phyloP scores from a whole-genome alignment of 73 alveolate genomes.

The Paramecium caudatum region DNA sequence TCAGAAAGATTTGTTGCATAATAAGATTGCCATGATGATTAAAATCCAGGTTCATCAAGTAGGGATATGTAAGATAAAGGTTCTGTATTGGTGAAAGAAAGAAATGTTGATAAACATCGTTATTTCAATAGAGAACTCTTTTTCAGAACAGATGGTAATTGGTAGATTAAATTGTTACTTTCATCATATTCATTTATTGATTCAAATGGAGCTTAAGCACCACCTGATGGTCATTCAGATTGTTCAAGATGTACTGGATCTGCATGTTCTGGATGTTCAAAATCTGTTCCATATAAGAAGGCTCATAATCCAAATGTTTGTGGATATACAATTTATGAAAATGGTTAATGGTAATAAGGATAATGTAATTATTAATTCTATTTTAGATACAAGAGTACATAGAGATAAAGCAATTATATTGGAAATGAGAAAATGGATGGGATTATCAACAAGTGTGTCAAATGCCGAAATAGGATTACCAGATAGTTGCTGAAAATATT shows the following conservation, averaged over 20 bases:
- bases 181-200: slow-evolving; percentile 91
- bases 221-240: slow-evolving; percentile 96
- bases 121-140: slow-evolving; percentile 89
- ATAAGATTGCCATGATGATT: slow-evolving; percentile 97
- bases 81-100: slow-evolving; percentile 86
- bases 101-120: slow-evolving; percentile 90
- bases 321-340: slow-evolving; percentile 89
- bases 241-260: slow-evolving; percentile 87
- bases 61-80: slow-evolving; percentile 97
- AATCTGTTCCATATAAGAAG: slow-evolving; percentile 89
- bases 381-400: slow-evolving; percentile 93
- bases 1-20: slow-evolving; percentile 90
- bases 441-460: slow-evolving; percentile 79
- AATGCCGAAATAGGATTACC: slow-evolving; percentile 84
- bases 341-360: slow-evolving; percentile 93
- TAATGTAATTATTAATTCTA: slow-evolving; percentile 60
- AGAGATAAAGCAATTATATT: slow-evolving; percentile 90
- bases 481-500: slow-evolving; percentile 73
- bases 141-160: slow-evolving; percentile 92
- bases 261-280: slow-evolving; percentile 86
- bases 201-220: slow-evolving; percentile 91
- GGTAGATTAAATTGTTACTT: slow-evolving; percentile 91
- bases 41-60: slow-evolving; percentile 95
- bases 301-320: slow-evolving; percentile 92
- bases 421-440: slow-evolving; percentile 97